phyloP scores from a whole-genome alignment of 179 eudicot species.

The Camellia oleifera region DNA sequence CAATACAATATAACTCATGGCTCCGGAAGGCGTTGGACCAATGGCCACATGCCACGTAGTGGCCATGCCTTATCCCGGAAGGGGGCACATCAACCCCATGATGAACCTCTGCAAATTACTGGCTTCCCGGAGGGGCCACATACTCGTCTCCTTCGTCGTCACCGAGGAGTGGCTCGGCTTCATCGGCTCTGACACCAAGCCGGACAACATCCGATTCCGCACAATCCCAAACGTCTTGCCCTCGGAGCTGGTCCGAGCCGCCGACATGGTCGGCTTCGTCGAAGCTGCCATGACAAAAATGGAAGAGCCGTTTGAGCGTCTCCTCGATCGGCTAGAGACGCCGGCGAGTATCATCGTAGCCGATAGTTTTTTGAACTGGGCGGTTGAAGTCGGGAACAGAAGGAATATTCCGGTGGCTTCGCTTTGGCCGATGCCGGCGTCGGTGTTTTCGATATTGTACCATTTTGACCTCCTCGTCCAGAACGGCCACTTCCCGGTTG shows the following conservation, averaged over 20 bases:
- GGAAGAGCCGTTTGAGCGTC: constrained; percentile 52
- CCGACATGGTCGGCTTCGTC: constrained; percentile 35
- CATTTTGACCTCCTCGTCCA: constrained; percentile 29
- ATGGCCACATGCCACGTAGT: constrained; percentile 37
- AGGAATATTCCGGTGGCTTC: constrained; percentile 53
- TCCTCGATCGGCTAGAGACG: constrained; percentile 40
- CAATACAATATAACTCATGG: neutral
- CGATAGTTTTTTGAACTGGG: constrained; percentile 42
- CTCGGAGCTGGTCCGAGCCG: constrained; percentile 36
- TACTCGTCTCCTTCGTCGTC: constrained; percentile 48
- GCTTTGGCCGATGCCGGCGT: constrained; percentile 39
- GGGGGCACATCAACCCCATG: constrained; percentile 72
- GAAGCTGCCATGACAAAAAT: constrained; percentile 43
- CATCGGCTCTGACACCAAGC: constrained; percentile 35
- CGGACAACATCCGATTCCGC: constrained; percentile 33
- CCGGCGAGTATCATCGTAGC: constrained; percentile 31
- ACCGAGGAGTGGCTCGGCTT: constrained; percentile 78
- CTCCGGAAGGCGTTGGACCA: neutral
- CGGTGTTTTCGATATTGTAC: constrained; percentile 29
- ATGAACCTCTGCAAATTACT: constrained; percentile 56
- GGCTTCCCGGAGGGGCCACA: constrained; percentile 15
- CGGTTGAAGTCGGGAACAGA: constrained; percentile 31
- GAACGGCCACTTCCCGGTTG: constrained; percentile 24
- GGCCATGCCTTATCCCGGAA: constrained; percentile 69
- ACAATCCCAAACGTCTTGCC: constrained; percentile 63